Conservation (phyloP, 352 stramenopile species). For the Globisporangium cederbergense region DNA sequence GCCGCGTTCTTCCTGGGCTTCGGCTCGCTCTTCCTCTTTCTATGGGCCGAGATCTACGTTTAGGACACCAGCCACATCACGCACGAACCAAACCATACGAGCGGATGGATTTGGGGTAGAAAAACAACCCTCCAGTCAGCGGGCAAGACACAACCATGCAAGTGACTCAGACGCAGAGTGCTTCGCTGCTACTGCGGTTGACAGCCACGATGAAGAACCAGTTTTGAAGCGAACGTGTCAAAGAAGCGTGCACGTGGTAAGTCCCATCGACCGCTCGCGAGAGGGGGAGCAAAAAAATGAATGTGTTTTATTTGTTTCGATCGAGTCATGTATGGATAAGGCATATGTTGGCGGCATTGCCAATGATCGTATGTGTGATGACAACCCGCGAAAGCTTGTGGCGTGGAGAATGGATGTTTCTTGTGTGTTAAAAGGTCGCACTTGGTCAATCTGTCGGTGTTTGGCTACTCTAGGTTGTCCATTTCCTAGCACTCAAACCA, state of each 20-base stretch:
- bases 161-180: too few relatives aligned
- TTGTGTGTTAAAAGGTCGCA: background rate
- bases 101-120: background rate
- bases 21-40: constrained; percentile 82
- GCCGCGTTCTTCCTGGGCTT: constrained; percentile 74
- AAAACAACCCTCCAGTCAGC: background rate
- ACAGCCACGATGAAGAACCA: background rate
- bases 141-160: background rate
- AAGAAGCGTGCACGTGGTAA: background rate
- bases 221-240: constrained; percentile 4
- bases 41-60: constrained; percentile 88
- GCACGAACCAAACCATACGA: background rate
- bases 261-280: background rate
- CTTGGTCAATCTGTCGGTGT: background rate
- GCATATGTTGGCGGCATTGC: too few relatives aligned
- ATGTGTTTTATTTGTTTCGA: constrained; percentile 1
- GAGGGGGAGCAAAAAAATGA: background rate
- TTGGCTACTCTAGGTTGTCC: background rate
- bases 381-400: background rate
- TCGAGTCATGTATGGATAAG: background rate
- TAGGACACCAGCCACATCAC: constrained; percentile 25
- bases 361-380: background rate
- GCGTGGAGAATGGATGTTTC: background rate
- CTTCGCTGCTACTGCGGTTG: background rate
- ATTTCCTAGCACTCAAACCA: background rate